Conservation (phyloP, 163 green algal species). For the Scenedesmus sp. region DNA sequence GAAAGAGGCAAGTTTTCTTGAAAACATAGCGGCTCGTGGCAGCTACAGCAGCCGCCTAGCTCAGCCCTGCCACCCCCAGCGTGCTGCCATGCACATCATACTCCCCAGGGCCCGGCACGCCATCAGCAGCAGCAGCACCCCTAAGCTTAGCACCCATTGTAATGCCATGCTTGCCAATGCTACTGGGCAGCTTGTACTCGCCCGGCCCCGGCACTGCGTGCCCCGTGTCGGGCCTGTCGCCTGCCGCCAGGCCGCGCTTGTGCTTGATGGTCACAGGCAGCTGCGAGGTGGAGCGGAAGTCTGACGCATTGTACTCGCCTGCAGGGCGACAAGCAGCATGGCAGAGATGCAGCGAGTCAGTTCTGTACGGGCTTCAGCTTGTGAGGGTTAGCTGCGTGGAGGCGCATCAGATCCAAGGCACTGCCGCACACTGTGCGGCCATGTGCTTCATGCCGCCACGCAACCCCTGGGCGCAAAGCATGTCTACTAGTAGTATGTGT, state of each 20-base stretch:
- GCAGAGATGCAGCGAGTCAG: not conserved
- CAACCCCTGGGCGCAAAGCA: not conserved
- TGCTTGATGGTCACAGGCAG: conserved; percentile 12
- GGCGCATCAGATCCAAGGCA: not conserved
- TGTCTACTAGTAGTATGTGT: not conserved
- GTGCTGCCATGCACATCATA: conserved; percentile 42
- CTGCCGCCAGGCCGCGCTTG: not conserved
- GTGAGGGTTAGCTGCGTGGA: not conserved
- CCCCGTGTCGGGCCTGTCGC: not conserved
- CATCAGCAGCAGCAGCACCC: not conserved
- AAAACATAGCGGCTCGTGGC: no score
- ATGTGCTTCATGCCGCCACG: not conserved
- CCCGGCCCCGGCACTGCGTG: not conserved
- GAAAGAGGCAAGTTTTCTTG: no score
- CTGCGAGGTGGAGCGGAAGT: not conserved
- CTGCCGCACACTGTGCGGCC: not conserved
- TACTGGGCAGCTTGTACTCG: conserved; percentile 8
- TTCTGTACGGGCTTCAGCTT: not conserved
- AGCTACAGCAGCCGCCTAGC: not conserved
- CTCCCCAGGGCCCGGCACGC: conserved; percentile 18
- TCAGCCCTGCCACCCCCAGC: conserved; percentile 3
- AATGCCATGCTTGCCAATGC: not conserved
- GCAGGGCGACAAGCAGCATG: not conserved
- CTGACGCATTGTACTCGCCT: not conserved
- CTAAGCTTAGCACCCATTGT: conserved; percentile 1